A percentile compares a stretch with the other conserved stretches of the same genome.
Evolutionary conservation across 495 filamentous ascomycete genomes (phyloP).

Genomic region (Hamigera avellanea): DNA sequence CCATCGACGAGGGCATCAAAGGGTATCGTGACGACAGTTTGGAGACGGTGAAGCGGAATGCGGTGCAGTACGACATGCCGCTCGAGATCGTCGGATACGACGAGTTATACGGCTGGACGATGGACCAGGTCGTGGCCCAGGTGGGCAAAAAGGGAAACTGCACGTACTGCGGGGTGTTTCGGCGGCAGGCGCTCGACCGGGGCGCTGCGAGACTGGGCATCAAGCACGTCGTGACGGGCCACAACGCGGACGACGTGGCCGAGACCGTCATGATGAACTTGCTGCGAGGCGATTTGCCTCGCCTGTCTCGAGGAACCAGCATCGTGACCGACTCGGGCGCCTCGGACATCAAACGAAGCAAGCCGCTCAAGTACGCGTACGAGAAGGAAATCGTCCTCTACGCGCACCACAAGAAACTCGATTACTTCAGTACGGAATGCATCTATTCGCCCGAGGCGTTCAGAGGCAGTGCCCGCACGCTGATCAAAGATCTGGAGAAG

Average conservation of each 20-base stretch:
- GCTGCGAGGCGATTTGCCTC: slow-evolving; percentile 77
- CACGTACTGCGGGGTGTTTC: slow-evolving; percentile 96
- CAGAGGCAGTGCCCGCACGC: slow-evolving; percentile 73
- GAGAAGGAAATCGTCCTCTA: slow-evolving; percentile 99
- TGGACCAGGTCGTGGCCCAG: slow-evolving; percentile 94
- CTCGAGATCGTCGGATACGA: slow-evolving; percentile 85
- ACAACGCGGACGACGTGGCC: slow-evolving; percentile 97
- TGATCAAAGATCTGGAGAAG: slow-evolving; percentile 92
- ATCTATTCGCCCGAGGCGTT: slow-evolving; percentile 99
- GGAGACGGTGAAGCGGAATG: slow-evolving; percentile 92
- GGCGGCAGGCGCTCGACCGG: slow-evolving; percentile 86
- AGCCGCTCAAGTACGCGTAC: slow-evolving; percentile 95
- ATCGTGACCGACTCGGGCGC: slow-evolving; percentile 71
- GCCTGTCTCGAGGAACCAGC: slow-evolving; percentile 79
- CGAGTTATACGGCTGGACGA: slow-evolving; percentile 97
- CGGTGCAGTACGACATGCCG: slow-evolving; percentile 78
- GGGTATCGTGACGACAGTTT: slow-evolving; percentile 93
- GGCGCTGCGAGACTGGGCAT: slow-evolving; percentile 82
- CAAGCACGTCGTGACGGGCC: slow-evolving; percentile 90
- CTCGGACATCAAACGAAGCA: slow-evolving; percentile 79
- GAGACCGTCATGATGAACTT: slow-evolving; percentile 98
- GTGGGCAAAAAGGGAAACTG: slow-evolving; percentile 98
- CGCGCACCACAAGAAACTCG: slow-evolving; percentile 87
- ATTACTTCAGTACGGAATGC: slow-evolving; percentile 98
- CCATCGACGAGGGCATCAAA: slow-evolving; percentile 94